Evolutionary conservation across 768 basidiomycete genomes (phyloP).

Genomic region (Tulasnella sp.): DNA sequence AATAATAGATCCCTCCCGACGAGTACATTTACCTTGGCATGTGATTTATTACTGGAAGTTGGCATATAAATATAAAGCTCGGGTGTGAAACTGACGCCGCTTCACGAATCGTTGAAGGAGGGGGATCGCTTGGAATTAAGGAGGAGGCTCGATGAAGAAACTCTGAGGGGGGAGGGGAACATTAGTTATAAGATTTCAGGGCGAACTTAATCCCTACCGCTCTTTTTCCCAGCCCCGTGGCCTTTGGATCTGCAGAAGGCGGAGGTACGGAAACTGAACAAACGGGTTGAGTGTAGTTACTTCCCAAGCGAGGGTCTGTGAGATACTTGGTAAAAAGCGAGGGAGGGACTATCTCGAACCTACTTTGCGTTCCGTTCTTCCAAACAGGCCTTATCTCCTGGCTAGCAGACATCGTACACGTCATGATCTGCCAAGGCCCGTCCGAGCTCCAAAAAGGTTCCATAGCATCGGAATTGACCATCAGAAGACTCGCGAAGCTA

Average conservation of each 20-base stretch:
- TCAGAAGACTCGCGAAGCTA: neutral
- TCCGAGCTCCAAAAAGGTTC: neutral
- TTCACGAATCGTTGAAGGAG: neutral
- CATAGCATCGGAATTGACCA: neutral
- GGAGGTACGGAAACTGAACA: neutral
- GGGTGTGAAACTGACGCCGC: no score
- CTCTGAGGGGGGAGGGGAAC: neutral
- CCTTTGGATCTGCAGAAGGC: neutral
- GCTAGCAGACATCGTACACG: neutral
- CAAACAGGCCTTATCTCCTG: neutral
- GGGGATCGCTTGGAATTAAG: neutral
- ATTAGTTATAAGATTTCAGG: neutral
- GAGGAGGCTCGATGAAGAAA: neutral
- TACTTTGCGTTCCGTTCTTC: neutral
- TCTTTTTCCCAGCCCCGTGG: neutral
- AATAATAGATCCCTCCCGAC: no score
- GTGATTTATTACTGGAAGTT: no score
- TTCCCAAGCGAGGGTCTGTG: neutral
- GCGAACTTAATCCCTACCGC: neutral
- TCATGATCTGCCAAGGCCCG: neutral
- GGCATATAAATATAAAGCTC: no score
- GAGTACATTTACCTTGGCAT: no score
- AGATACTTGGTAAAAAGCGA: neutral
- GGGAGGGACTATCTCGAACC: neutral
- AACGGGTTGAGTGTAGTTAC: neutral